Percentiles rank a stretch among this genome's conserved stretches.
Conservation (phyloP, 1,139 yeast genomes). For the Lodderomyces beijingensis region DNA sequence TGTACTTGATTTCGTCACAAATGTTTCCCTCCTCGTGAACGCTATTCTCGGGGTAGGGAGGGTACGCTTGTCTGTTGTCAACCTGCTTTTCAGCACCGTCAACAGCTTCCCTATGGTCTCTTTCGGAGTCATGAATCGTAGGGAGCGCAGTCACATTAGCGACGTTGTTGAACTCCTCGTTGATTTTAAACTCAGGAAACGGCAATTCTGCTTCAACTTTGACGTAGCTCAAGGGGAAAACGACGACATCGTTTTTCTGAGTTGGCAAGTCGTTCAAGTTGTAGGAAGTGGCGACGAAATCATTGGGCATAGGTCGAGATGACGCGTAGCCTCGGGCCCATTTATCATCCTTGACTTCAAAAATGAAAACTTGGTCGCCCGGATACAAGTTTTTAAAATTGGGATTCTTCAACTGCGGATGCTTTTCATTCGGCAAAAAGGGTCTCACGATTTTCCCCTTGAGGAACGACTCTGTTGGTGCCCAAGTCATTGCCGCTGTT, state of each 20-base stretch:
- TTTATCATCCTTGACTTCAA: slow-evolving; percentile 58
- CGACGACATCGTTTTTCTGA: slow-evolving; percentile 43
- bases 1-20: slow-evolving; percentile 53
- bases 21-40: slow-evolving; percentile 30
- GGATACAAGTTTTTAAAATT: slow-evolving; percentile 58
- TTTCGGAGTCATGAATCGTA: slow-evolving; percentile 38
- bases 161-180: slow-evolving; percentile 29
- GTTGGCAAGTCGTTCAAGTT: slow-evolving; percentile 62
- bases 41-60: slow-evolving; percentile 45
- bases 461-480: slow-evolving; percentile 34
- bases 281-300: slow-evolving; percentile 58
- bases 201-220: slow-evolving; percentile 32
- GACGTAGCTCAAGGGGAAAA: slow-evolving; percentile 60
- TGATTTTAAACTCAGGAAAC: slow-evolving; percentile 21
- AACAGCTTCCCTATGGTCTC: slow-evolving; percentile 28
- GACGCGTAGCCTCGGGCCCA: slow-evolving; percentile 83
- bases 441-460: slow-evolving; percentile 54
- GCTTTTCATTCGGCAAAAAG: slow-evolving; percentile 57
- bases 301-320: slow-evolving; percentile 62
- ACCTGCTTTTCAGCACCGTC: slow-evolving; percentile 17
- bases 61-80: slow-evolving; percentile 27
- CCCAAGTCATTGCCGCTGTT: slow-evolving; percentile 23
- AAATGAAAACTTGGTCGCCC: slow-evolving; percentile 77
- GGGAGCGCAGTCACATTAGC: slow-evolving; percentile 36
- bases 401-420: slow-evolving; percentile 36